Conservation (phyloP, 2,329 filamentous ascomycete species). For the Simplicillium sp. region DNA sequence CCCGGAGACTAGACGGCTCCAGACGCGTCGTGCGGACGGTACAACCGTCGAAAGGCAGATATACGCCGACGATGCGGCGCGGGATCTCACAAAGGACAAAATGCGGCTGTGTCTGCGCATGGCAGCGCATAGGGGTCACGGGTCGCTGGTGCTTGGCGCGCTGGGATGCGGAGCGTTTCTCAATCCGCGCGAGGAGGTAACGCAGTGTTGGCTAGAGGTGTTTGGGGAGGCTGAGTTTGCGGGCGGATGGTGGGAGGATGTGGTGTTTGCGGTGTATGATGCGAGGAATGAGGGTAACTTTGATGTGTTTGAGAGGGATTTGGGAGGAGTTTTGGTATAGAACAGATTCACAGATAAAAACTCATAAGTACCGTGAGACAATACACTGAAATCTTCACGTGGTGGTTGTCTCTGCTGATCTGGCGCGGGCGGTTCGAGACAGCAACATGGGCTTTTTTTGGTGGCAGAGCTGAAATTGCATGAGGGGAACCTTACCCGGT, state of each 20-base stretch:
- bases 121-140: constrained; percentile 46
- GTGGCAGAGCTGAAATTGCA: too few species aligned
- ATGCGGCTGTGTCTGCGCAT: constrained; percentile 53
- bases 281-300: constrained; percentile 36
- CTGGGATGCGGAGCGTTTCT: constrained; percentile 59
- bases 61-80: constrained; percentile 32
- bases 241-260: constrained; percentile 52
- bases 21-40: constrained; percentile 9
- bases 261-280: constrained; percentile 56
- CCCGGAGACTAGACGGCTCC: constrained; percentile 21
- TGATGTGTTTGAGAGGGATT: constrained; percentile 34
- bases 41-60: constrained; percentile 17
- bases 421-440: too few species aligned
- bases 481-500: too few species aligned
- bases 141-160: constrained; percentile 55
- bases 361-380: too few species aligned
- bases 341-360: too few species aligned
- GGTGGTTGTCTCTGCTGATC: too few species aligned
- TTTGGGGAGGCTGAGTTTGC: constrained; percentile 50
- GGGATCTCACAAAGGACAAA: constrained; percentile 49
- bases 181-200: constrained; percentile 55
- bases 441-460: too few species aligned
- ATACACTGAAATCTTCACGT: too few species aligned
- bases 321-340: constrained; percentile 20
- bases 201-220: constrained; percentile 51